These are phyloP conservation scores for Trichoderma sp. DNA, from an alignment of 2,329 filamentous ascomycete species.

Conservation along the genomic window DNA sequence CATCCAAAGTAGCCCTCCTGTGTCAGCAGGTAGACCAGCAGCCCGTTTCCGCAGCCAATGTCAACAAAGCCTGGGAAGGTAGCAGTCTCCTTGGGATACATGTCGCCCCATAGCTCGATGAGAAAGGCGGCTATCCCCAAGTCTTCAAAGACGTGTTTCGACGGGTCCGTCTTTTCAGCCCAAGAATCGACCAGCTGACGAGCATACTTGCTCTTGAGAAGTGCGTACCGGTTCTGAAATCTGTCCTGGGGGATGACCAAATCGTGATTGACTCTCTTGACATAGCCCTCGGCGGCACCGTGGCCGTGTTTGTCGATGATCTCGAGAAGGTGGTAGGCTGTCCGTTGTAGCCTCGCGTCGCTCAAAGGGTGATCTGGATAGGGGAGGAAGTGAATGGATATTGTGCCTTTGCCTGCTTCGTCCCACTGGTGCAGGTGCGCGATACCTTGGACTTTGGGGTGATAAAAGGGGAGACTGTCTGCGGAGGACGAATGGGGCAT, in stretches of 20 bases:
- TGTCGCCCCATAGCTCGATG: constrained; percentile 84
- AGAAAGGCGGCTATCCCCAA: constrained; percentile 87
- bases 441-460: constrained; percentile 71
- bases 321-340: constrained; percentile 65
- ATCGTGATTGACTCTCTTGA: constrained; percentile 83
- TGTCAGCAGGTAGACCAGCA: constrained; percentile 79
- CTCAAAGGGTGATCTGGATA: constrained; percentile 38
- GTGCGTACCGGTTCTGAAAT: constrained; percentile 79
- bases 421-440: constrained; percentile 73
- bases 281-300: constrained; percentile 60
- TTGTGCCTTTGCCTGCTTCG: constrained; percentile 38
- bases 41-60: constrained; percentile 91
- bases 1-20: constrained; percentile 80
- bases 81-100: constrained; percentile 58
- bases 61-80: constrained; percentile 88
- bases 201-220: constrained; percentile 78
- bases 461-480: constrained; percentile 78
- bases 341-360: constrained; percentile 57
- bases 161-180: constrained; percentile 83
- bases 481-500: constrained; percentile 65
- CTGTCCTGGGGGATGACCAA: constrained; percentile 70
- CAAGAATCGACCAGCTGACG: constrained; percentile 67
- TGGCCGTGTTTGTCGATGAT: constrained; percentile 72
- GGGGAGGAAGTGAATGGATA: constrained; percentile 62
- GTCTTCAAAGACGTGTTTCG: constrained; percentile 95